Evolutionary conservation across 345 rosid genomes (phyloP).

Genomic region (Rhodamnia argentea): DNA sequence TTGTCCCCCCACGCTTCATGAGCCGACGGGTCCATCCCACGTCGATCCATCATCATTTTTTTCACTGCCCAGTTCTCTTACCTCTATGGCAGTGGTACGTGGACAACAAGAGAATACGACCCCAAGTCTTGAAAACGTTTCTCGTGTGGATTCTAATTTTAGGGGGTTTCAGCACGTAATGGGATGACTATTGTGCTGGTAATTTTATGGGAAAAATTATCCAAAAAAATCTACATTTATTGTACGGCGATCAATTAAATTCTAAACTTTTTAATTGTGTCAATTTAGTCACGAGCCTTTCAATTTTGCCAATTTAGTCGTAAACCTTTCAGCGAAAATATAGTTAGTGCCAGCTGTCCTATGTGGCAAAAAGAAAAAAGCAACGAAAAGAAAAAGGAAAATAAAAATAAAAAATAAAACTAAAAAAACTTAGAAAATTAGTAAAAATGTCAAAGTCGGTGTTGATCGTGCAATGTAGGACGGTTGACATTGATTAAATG

Average conservation of each 20-base stretch:
- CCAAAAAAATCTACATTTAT: background rate
- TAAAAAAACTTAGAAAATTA: background rate
- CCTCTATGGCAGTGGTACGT: background rate
- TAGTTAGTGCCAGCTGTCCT: accelerated
- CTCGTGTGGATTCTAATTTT: background rate
- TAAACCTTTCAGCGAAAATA: background rate
- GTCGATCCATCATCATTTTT: background rate
- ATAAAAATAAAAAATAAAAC: background rate
- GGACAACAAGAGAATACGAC: background rate
- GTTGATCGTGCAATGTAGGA: accelerated
- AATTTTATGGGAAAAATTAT: background rate
- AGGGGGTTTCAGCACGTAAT: background rate
- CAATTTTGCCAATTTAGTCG: background rate
- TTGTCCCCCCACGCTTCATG: background rate
- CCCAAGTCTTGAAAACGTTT: background rate
- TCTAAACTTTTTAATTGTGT: background rate
- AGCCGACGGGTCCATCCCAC: background rate
- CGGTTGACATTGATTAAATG: accelerated
- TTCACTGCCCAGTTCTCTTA: background rate
- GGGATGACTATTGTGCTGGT: background rate
- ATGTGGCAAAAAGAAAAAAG: background rate
- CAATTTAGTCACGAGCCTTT: background rate
- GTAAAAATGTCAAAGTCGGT: no score
- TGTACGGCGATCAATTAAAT: background rate
- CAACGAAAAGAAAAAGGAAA: no score